Evolutionary conservation across 1,284 basidiomycete species (phyloP), one percentile per base, ranked within the genome.

Genomic region (Leccinum discolor): DNA sequence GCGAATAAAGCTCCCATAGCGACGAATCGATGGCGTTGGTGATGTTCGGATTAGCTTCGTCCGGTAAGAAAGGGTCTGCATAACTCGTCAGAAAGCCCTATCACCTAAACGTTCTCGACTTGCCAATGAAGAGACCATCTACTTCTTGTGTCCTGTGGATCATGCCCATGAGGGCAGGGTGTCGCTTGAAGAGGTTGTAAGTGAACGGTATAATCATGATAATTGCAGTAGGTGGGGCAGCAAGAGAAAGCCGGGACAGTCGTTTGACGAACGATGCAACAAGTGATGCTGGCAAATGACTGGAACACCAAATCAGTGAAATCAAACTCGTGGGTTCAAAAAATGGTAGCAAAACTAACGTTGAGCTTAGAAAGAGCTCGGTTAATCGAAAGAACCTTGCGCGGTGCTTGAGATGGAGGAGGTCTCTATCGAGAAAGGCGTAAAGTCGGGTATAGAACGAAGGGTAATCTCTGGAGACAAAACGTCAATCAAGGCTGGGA

Each of bases 371-470:
- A 82, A 99, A 99, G 2, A 93, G 81, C 68, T 98, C 95, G 1
- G 92, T 88, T 69, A 99, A 83, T 50, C 97, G 88, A 86, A 99
- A 96, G 81, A 99, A 99, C 42, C 97, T 88, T 1, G 97, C 92
- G 11, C 97, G 88, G 76, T 98, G 93, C 74, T 94, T 95, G 67
- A 94, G 87, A 75, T 99, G 97, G 23, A 99, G 85, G 3, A 98
- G 86, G 32, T 95, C 88, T 16, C 89, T 83, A 74, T 95, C 92
- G 11, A 99, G 84, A 74, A 99, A 93, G 1, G 88, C 86, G 73
- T 99, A 99, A 3, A 99, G 84, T n/a, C 92, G 88, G 4, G 90
- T 92, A 82, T 98, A 99, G 80, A 99, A 99, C 8, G 89, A 90
- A 4, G 98, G 97, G 74, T 98, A 99, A 76, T 99, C 96, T 38